These are phyloP conservation scores for Exidia glandulosa DNA, from an alignment of 768 basidiomycete species.

Conservation along the genomic window DNA sequence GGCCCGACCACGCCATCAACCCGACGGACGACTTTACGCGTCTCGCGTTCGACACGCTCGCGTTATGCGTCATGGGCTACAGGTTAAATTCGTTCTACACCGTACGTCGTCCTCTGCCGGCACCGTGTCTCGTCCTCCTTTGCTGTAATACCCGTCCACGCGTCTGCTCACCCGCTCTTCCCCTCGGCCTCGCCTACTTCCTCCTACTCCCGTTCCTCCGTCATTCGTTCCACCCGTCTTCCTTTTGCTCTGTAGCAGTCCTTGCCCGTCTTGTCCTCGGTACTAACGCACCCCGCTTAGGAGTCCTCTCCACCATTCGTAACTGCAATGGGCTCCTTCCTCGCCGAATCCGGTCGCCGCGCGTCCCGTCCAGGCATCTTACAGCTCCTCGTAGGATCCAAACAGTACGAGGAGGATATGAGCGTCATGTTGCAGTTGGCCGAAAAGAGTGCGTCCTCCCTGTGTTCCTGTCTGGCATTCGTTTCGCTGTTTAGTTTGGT, in stretches of 20 bases:
- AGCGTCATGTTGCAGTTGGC: constrained; percentile 32
- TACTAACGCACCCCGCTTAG: neutral
- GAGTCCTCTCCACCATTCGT: constrained; percentile 10
- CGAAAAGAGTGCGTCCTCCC: constrained; percentile 23
- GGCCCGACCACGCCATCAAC: constrained; percentile 29
- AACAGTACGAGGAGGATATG: constrained; percentile 32
- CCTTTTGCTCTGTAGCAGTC: no score
- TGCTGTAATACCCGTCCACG: no score
- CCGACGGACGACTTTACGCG: constrained; percentile 37
- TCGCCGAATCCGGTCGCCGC: constrained; percentile 27
- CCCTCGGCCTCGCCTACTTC: no score
- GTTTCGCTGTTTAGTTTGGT: no score
- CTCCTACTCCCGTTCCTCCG: no score
- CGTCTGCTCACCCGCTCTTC: no score
- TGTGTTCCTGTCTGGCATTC: neutral
- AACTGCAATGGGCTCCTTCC: constrained; percentile 20
- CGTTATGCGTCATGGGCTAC: constrained; percentile 34
- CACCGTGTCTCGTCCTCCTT: neutral
- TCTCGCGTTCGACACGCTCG: constrained; percentile 36
- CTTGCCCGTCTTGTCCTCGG: no score
- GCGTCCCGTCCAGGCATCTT: constrained; percentile 25
- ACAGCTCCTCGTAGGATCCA: constrained; percentile 22
- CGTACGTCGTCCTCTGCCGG: constrained; percentile 11
- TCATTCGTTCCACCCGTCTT: no score
- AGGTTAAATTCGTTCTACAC: constrained; percentile 35